phyloP scores from a whole-genome alignment of 805 yeast genomes.

The Hemisphaericaspora nanyangensis region DNA sequence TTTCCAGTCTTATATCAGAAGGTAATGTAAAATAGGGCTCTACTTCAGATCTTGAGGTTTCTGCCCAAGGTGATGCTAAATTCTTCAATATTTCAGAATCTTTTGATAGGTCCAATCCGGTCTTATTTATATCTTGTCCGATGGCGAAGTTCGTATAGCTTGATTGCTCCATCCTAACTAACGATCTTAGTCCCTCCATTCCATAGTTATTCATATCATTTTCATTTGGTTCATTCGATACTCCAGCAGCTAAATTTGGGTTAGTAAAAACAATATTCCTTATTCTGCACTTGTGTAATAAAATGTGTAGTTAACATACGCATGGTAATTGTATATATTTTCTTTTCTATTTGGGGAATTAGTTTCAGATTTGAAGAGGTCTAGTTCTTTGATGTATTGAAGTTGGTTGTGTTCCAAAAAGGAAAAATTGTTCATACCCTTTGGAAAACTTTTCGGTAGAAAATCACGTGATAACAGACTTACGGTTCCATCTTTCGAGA shows the following conservation, averaged over 20 bases:
- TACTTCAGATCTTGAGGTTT: constrained; percentile 83
- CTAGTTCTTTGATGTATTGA: too few relatives aligned
- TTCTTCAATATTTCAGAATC: constrained; percentile 53
- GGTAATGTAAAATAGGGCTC: constrained; percentile 80
- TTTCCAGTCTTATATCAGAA: constrained; percentile 27
- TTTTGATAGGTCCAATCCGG: constrained; percentile 57
- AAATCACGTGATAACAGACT: neutral
- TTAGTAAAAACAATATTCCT: too few relatives aligned
- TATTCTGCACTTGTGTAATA: too few relatives aligned
- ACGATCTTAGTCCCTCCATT: constrained; percentile 55
- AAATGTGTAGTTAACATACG: too few relatives aligned
- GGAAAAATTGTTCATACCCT: neutral
- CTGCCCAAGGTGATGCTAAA: constrained; percentile 93
- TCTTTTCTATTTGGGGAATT: too few relatives aligned
- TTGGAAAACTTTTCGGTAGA: neutral
- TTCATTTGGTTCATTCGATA: constrained; percentile 10
- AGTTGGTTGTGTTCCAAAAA: neutral
- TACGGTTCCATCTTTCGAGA: too few relatives aligned
- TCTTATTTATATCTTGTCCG: constrained; percentile 67
- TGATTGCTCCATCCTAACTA: constrained; percentile 57
- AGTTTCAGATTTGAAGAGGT: too few relatives aligned
- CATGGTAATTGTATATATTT: too few relatives aligned
- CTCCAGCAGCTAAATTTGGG: constrained; percentile 23
- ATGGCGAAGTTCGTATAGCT: constrained; percentile 66
- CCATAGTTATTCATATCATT: constrained; percentile 62